Conservation (phyloP, 176 grass and related monocot genomes). For the Leersia perrieri region DNA sequence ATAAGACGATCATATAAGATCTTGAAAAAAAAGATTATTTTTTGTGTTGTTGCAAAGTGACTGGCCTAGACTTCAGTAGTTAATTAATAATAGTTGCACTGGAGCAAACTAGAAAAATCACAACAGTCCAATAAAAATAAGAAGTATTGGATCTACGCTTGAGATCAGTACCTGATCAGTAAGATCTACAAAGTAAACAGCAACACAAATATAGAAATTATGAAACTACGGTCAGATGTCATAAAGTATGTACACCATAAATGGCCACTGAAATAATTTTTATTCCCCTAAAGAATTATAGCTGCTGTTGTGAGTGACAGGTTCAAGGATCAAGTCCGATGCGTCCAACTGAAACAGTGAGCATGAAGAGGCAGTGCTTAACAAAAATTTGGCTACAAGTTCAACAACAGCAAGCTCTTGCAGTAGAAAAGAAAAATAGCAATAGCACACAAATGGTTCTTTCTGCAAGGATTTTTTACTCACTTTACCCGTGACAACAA, state of each 20-base stretch:
- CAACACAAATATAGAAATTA: neutral
- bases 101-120: constrained; percentile 24
- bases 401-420: neutral
- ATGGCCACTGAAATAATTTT: neutral
- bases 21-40: neutral
- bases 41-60: neutral
- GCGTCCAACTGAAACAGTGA: neutral
- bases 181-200: constrained; percentile 19
- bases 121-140: constrained; percentile 6
- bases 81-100: neutral
- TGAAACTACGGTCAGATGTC: neutral
- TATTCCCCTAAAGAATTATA: constrained; percentile 9
- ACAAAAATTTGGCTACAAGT: neutral
- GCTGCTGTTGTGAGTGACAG: neutral
- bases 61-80: neutral
- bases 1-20: neutral
- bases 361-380: neutral
- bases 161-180: neutral
- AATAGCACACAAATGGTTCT: neutral
- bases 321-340: neutral
- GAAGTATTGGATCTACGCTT: neutral
- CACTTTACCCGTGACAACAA: constrained; percentile 66
- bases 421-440: neutral
- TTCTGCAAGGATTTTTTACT: constrained; percentile 41
- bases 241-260: constrained; percentile 1